Evolutionary conservation across 2,329 filamentous ascomycete genomes (phyloP).

Genomic region (Cladosporium sp.): DNA sequence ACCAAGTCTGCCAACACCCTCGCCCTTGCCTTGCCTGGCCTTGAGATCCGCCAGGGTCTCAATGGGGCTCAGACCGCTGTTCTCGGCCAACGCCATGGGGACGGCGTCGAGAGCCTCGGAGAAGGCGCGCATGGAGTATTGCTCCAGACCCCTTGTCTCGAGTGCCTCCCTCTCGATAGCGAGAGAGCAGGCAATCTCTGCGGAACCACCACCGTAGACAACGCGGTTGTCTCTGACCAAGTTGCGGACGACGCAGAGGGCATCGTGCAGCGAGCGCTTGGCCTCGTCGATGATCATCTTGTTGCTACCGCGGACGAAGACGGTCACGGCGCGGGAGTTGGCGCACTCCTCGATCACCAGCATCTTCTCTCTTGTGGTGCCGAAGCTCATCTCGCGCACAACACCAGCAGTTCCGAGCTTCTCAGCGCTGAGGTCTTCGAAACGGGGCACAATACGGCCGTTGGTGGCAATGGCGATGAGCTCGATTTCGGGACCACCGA

Average conservation of each 20-base stretch:
- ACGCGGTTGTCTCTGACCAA: constrained; percentile 94
- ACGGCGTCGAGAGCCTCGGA: constrained; percentile 90
- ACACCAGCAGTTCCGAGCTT: constrained; percentile 90
- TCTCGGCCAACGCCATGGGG: constrained; percentile 95
- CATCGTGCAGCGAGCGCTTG: constrained; percentile 95
- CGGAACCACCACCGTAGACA: constrained; percentile 94
- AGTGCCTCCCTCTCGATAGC: constrained; percentile 94
- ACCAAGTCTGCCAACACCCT: constrained; percentile 74
- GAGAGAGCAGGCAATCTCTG: constrained; percentile 94
- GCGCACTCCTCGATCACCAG: constrained; percentile 98
- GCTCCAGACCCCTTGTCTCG: constrained; percentile 89
- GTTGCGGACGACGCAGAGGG: constrained; percentile 95
- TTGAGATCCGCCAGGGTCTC: constrained; percentile 94
- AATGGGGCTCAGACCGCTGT: constrained; percentile 93
- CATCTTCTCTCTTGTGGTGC: constrained; percentile 99
- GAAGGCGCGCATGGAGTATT: constrained; percentile 98
- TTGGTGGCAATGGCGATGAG: constrained; percentile 98
- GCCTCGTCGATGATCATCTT: constrained; percentile 99
- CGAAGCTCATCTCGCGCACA: constrained; percentile 93
- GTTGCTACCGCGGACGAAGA: constrained; percentile 96
- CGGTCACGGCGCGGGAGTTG: constrained; percentile 92
- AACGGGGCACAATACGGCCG: constrained; percentile 93
- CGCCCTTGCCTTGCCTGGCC: constrained; percentile 85
- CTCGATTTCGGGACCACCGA: constrained; percentile 96
- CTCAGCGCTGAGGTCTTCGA: constrained; percentile 86